Base-by-base conservation (phyloP, 768 basidiomycete genomes). In the Xerocomus brunneocitrinus region DNA sequence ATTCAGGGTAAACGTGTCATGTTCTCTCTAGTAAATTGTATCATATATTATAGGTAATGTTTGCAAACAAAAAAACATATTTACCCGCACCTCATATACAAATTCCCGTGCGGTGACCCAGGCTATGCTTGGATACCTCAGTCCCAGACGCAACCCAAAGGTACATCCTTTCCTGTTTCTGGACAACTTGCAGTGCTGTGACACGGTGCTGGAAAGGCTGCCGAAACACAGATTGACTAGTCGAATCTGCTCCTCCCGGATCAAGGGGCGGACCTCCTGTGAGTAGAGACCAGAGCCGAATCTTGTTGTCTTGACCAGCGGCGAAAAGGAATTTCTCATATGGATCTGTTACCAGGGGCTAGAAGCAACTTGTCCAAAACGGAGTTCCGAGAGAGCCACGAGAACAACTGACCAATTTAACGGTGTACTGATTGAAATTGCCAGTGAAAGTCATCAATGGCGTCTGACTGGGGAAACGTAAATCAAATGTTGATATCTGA, bases 231-330 rank as follows among this genome's bases (percentile, higher is more conserved):
- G 73, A 22, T 35, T 43, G 54, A 44, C 50, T 22, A 27, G 24
- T 27, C 3, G 47, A 30, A 22, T 30, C 32, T 7, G 53, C 34
- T 46, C 24, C 43, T 50, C 38, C 39, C 22, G 63, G 43, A 52
- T 65, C 34, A 36, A 71, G 61, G 22, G 63, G 56, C 12, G 53
- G 55, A 24, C 68, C 68, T 5, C 86, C 87, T 8, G 76, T 79
- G 14, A 67, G 74, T 8, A 90, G 65, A 10, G 85, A 86, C 89
- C 89, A 91, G 3, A 77, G 78, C 24, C 85, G 80, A 53, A 90
- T 76, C 31, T 74, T 75, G 40, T 69, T 57, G 66, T 91, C 88
- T 56, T 82, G 77, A 9, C 87, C 87, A 0, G 84, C 84, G 8
- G 84, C 83, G 54, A 87, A 87, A 16, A 91, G 62, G 47, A 84